Evolutionary conservation across 2,329 filamentous ascomycete genomes (phyloP), one percentile per base, ranked within the genome.

Genomic region (Fusarium denticulatum): DNA sequence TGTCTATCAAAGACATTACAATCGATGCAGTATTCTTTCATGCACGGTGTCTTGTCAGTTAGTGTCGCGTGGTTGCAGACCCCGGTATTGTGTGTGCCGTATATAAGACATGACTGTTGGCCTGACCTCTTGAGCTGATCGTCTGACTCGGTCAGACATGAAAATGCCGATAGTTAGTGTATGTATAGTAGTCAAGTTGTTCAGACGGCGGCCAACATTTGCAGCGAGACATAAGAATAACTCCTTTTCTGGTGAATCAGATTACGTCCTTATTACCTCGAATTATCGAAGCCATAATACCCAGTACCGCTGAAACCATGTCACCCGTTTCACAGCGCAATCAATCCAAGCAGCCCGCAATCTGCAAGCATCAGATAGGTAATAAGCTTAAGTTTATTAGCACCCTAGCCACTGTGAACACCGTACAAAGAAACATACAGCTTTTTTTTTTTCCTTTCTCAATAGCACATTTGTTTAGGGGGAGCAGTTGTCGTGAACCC

Each of bases 131-230:
- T 57, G 39, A 32, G 53, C 14, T 60, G 55, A 60, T 64, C 71
- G 53, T 52, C 64, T 73, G 71, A 73, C 67, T 64, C 40, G 58
- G 63, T 65, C 71, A 73, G 60, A 53, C 36, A 47, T 39, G 40
- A 37, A 37, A 39, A 42, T 26, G 30, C 47, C n/a, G 47, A 34
- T 45, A 18, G 42, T 45, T 50, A 50, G 30, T 30, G n/a, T 14
- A 50, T 50, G 47, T 14, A 36, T 50, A 30, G 16, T 24, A 34
- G 47, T 50, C 30, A 50, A 60, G 28, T 30, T 60, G 28, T 40
- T 28, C 16, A 46, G 42, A 39, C 18, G 40, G 40, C 34, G 43
- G 57, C 52, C 43, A 63, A 36, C 15, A n/a, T 16, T 39, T 18
- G 28, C 58, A 24, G n/a, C 22, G 26, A 30, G 42, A 36, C 20